Percentiles rank a stretch among this genome's conserved stretches.
These are phyloP conservation scores for Myriosclerotinia duriaeana DNA, from an alignment of 2,329 filamentous ascomycete genomes.

Conservation along the genomic window DNA sequence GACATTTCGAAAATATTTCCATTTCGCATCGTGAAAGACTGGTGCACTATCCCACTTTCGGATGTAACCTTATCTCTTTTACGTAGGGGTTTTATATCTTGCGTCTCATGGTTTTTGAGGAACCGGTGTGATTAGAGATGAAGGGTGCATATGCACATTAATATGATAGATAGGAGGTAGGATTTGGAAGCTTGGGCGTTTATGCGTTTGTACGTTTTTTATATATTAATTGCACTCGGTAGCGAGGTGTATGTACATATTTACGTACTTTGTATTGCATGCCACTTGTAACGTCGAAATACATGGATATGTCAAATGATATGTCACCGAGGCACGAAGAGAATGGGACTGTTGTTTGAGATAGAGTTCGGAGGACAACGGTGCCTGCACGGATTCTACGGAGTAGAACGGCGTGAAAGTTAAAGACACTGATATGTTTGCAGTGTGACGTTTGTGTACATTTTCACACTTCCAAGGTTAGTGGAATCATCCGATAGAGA, in stretches of 20 bases:
- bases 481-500: no score
- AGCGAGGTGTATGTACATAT: not conserved
- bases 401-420: no score
- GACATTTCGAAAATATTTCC: not conserved
- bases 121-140: conserved; percentile 2
- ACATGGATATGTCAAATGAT: not conserved
- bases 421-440: no score
- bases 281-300: not conserved
- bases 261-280: not conserved
- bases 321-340: not conserved
- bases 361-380: no score
- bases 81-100: not conserved
- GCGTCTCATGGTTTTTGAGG: not conserved
- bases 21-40: not conserved
- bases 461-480: no score
- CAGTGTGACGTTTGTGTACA: no score
- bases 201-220: not conserved
- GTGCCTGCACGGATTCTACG: no score
- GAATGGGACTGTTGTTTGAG: not conserved
- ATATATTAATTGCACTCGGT: no score
- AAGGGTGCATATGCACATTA: not conserved
- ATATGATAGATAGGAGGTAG: not conserved
- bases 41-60: not conserved
- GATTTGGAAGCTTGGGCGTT: not conserved
- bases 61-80: not conserved